Evolutionary conservation across 2,329 filamentous ascomycete species (phyloP), one percentile per base, ranked within the genome.

Genomic region (Aspergillus calidoustus): DNA sequence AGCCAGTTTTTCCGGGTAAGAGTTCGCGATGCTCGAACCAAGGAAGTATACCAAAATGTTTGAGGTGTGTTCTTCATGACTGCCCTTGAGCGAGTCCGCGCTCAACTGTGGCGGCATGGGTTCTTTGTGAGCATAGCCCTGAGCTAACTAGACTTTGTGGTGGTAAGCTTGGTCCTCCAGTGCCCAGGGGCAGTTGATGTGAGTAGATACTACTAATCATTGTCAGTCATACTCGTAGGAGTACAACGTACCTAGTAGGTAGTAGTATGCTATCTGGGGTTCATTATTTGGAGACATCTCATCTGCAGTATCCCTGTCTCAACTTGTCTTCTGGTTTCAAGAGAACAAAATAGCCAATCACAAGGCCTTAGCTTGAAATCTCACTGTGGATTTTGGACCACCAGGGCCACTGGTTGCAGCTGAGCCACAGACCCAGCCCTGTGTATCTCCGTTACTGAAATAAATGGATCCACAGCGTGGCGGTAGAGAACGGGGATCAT

Each of bases 401-500:
- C 30, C 23, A 30, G 28, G 17, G 30, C 23, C 41, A 51, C 23
- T 34, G 31, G 51, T 48, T 53, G 31, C 28, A n/a, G 25, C 52
- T 56, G 52, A 52, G 58, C 47, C 58, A 55, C 57, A 44, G n/a
- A 25, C 19, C 54, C 31, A 31, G 23, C 38, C 53, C 19, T 38
- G 9, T 58, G 49, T 57, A 61, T 50, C 30, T 49, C 38, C 25
- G 23, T 53, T 57, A 53, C 54, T 57, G 59, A 61, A 61, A 58
- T 57, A 54, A 58, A 57, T 43, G 28, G 25, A 57, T 54, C 54
- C 59, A 54, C 59, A 28, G 57, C 30, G 5, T 4, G 30, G 31
- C 54, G 59, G 59, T 51, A 58, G 57, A 51, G 54, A 48, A 61
- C 59, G 59, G 59, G 48, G 43, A 43, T 48, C 54, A 19, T 53